A percentile compares a stretch with the other conserved stretches of the same genome.
These are phyloP conservation scores for Syzygium oleosum DNA, from an alignment of 345 rosid genomes.

Conservation along the genomic window DNA sequence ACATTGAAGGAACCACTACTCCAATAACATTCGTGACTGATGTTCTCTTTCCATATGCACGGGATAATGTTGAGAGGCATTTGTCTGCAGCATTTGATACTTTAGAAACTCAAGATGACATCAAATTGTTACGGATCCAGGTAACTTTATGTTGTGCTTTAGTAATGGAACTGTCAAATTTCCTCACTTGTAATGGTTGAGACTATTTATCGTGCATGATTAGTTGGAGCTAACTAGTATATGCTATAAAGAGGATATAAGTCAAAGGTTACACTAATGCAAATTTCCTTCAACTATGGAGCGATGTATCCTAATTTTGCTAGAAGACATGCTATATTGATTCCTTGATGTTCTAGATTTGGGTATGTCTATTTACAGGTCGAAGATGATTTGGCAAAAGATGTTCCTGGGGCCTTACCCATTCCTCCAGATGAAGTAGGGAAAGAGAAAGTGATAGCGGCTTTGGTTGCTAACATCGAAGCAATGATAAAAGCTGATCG, in stretches of 20 bases:
- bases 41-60: conserved; percentile 89
- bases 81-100: conserved; percentile 57
- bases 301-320: neutral
- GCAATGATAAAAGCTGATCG: conserved; percentile 94
- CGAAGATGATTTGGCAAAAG: conserved; percentile 67
- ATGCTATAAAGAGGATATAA: neutral
- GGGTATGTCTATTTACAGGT: conserved; percentile 28
- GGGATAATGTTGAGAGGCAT: conserved; percentile 80
- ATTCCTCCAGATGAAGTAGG: conserved; percentile 64
- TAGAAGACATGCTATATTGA: neutral
- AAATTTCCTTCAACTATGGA: neutral
- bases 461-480: conserved; percentile 77
- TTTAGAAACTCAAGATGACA: conserved; percentile 79
- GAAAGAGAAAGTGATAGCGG: conserved; percentile 71
- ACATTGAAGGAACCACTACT: conserved; percentile 97
- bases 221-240: neutral
- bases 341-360: neutral
- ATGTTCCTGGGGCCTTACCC: conserved; percentile 61
- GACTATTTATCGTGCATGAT: neutral
- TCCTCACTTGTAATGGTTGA: neutral
- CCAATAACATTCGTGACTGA: conserved; percentile 93
- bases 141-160: conserved; percentile 23
- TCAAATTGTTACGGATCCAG: conserved; percentile 60
- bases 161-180: neutral
- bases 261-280: neutral